A percentile compares a stretch with the other conserved stretches of the same genome.
Evolutionary conservation across 768 basidiomycete species (phyloP).

Genomic region (Atractiella rhizophila): DNA sequence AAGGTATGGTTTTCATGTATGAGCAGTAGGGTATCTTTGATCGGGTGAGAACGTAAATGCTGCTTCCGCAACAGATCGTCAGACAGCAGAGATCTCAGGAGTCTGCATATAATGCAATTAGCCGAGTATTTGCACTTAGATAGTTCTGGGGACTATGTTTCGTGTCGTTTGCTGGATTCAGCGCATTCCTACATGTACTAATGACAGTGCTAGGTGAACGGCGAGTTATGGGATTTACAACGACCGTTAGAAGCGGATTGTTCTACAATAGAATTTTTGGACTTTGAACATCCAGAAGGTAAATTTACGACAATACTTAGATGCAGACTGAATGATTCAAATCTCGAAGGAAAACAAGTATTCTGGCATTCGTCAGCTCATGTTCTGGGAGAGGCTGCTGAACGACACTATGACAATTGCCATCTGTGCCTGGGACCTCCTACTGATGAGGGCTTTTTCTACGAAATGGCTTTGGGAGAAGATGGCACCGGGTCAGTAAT

Average conservation of each 20-base stretch:
- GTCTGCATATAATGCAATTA: neutral
- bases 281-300: conserved; percentile 84
- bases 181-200: too few species aligned
- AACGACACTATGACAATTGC: conserved; percentile 87
- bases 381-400: conserved; percentile 85
- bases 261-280: conserved; percentile 54
- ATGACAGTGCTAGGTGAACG: conserved; percentile 23
- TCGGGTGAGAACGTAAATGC: neutral
- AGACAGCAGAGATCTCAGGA: neutral
- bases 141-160: neutral
- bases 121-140: neutral
- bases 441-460: conserved; percentile 95
- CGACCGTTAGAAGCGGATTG: conserved; percentile 64
- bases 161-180: too few species aligned
- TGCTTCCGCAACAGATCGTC: neutral
- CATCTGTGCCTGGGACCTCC: conserved; percentile 93
- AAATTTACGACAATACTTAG: neutral
- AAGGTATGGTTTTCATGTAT: conserved; percentile 32
- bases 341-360: conserved; percentile 55
- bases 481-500: conserved; percentile 9
- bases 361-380: conserved; percentile 99
- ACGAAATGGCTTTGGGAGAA: conserved; percentile 71
- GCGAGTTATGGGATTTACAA: conserved; percentile 75
- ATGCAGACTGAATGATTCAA: neutral
- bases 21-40: neutral